Base-by-base conservation (phyloP, 202 grass and related monocot genomes). In the Carex sylvatica region DNA sequence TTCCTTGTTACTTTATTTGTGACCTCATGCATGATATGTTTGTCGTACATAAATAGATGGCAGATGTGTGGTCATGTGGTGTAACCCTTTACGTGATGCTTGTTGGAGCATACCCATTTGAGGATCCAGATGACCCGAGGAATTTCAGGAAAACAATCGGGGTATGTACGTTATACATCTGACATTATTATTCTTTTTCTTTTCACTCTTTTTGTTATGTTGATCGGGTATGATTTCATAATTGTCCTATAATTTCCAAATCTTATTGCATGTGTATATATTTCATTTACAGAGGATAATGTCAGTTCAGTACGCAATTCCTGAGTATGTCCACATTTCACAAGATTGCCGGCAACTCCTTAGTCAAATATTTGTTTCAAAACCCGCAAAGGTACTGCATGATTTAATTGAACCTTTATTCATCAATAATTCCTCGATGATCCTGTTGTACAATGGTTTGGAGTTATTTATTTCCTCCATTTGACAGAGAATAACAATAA, bases 31-130 rank as follows among this genome's bases (percentile, higher is more conserved):
- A 77, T 35, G 16, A 35, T 58, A 19, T 58, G 51, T 44, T 70
- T 70, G 5, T 58, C 54, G 73, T 90, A 51, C 75, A 87, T 53
- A 22, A 87, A 79, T 88, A 98, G 95, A 86, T 90, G 36, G 95
- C 95, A 2, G 95, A 98, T 44, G 92, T 98, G 70, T 98, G 95
- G 95, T 98, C 95, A 24, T 95, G 92, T 71, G 95, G 95, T 67
- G 95, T 98, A 78, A 98, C 95, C 68, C 85, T 98, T 19, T 98
- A 95, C 56, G 95, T 98, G 82, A 98, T 98, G 95, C 78, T 98
- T 54, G 91, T 93, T 0, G 95, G 95, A 64, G 87, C n/a, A 70
- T 98, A 98, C 74, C 95, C 95, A 61, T 98, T 98, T 70, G 95
- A 98, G 86, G 95, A 98, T 65, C 89, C 85, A n/a, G 86, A 95